Conservation (phyloP, 768 basidiomycete species). For the Terana coerulea region DNA sequence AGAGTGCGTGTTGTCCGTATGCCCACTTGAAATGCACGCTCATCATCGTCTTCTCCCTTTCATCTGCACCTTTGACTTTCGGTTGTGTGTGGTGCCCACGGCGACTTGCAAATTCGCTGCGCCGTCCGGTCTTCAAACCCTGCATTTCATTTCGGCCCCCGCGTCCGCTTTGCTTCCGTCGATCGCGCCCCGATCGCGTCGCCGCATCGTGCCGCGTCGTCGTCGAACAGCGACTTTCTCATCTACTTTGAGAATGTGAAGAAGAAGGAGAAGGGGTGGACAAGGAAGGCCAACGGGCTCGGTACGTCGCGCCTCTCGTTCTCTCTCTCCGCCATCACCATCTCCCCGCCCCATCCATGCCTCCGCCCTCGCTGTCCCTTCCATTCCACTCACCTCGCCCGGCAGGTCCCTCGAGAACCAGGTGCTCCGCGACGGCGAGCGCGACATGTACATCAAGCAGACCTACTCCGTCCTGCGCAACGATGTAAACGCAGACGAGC, state of each 20-base stretch:
- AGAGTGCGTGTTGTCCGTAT: slow-evolving; percentile 49
- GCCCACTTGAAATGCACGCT: slow-evolving; percentile 6
- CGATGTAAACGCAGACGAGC: slow-evolving; percentile 22
- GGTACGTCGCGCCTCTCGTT: neutral
- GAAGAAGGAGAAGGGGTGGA: slow-evolving; percentile 20
- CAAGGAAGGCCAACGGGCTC: slow-evolving; percentile 2
- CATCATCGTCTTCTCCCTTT: neutral
- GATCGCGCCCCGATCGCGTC: slow-evolving; percentile 6
- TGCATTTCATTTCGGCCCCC: slow-evolving; percentile 9
- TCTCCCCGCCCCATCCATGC: neutral
- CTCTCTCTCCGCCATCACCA: neutral
- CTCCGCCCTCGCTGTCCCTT: neutral
- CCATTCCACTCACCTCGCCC: neutral
- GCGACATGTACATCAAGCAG: slow-evolving; percentile 62
- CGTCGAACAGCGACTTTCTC: slow-evolving; percentile 61
- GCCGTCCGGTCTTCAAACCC: no score
- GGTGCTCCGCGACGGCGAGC: slow-evolving; percentile 29
- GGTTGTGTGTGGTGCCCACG: no score
- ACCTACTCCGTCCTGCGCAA: slow-evolving; percentile 68
- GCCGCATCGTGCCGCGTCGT: neutral
- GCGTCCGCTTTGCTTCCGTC: neutral
- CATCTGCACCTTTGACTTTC: no score
- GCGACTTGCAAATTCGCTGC: no score
- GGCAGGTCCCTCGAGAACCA: slow-evolving; percentile 39
- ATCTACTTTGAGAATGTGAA: slow-evolving; percentile 67